A percentile compares a stretch with the other conserved stretches of the same genome.
Evolutionary conservation across 1,139 yeast genomes (phyloP).

Genomic region (Spathaspora sp.): DNA sequence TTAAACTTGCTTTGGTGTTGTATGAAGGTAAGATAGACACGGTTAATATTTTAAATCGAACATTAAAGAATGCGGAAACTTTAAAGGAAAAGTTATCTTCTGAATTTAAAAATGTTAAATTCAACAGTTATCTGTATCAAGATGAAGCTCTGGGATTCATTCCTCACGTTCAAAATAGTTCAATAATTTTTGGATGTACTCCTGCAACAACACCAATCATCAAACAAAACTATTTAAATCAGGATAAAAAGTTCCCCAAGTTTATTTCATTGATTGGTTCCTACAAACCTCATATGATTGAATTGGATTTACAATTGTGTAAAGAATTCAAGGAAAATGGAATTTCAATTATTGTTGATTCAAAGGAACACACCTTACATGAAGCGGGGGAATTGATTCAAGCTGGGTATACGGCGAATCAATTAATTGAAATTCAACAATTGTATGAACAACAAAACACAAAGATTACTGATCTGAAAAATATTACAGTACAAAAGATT

Average conservation of each 20-base stretch:
- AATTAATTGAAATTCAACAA: conserved; percentile 48
- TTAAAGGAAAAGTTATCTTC: conserved; percentile 24
- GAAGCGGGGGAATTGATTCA: conserved; percentile 69
- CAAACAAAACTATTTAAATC: conserved; percentile 31
- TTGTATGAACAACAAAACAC: conserved; percentile 17
- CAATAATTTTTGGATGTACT: conserved; percentile 57
- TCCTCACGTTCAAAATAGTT: conserved; percentile 25
- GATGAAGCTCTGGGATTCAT: conserved; percentile 16
- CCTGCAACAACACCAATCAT: conserved; percentile 56
- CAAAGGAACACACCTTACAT: conserved; percentile 50
- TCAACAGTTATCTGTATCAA: conserved; percentile 22
- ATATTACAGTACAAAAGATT: conserved; percentile 47
- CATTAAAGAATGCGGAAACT: conserved; percentile 38
- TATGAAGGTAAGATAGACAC: conserved; percentile 33
- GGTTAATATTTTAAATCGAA: conserved; percentile 51
- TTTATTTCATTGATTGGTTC: conserved; percentile 66
- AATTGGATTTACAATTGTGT: conserved; percentile 48
- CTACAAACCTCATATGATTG: conserved; percentile 68
- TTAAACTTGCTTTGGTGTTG: conserved; percentile 42
- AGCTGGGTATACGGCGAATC: conserved; percentile 31
- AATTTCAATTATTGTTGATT: conserved; percentile 55
- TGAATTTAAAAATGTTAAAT: conserved; percentile 23
- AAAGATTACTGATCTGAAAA: conserved; percentile 14
- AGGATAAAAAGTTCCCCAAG: conserved; percentile 25
- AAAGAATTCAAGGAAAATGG: conserved; percentile 22